phyloP scores from a whole-genome alignment of 2,329 filamentous ascomycete genomes.

The Tolypocladium nubicola region DNA sequence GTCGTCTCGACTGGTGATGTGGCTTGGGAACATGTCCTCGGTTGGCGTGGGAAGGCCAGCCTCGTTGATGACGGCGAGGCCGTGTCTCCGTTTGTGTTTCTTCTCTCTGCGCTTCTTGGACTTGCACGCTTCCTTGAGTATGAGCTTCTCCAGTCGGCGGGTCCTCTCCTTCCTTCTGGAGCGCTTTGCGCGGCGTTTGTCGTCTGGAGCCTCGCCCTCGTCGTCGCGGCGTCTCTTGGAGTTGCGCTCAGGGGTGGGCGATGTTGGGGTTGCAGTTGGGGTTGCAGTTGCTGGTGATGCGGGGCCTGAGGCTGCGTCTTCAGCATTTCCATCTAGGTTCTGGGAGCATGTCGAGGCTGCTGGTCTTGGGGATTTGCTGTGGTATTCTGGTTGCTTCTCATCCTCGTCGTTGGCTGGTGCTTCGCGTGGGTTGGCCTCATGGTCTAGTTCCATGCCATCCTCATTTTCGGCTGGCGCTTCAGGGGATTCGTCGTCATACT shows the following conservation, averaged over 20 bases:
- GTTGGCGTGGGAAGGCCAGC: not conserved
- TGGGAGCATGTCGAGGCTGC: not conserved
- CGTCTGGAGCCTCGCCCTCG: not conserved
- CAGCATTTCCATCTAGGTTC: not conserved
- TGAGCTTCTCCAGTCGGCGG: not conserved
- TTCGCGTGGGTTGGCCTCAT: not conserved
- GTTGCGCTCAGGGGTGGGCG: too few species aligned
- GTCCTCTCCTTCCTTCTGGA: not conserved
- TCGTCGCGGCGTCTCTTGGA: not conserved
- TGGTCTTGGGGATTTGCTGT: too few species aligned
- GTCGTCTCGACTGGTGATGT: not conserved
- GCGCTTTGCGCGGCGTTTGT: not conserved
- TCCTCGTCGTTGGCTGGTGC: not conserved
- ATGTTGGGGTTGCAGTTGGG: too few species aligned
- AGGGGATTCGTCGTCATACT: too few species aligned
- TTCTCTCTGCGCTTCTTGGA: not conserved
- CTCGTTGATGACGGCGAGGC: not conserved
- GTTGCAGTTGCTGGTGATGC: not conserved
- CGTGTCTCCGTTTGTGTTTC: not conserved
- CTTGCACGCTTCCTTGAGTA: not conserved
- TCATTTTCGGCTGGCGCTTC: too few species aligned
- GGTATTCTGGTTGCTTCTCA: not conserved
- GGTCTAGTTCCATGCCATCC: not conserved
- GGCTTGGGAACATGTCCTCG: not conserved
- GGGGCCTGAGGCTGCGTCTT: too few species aligned